Base-by-base conservation (phyloP, 108 stramenopile genomes). In the Parietichytrium sp. region DNA sequence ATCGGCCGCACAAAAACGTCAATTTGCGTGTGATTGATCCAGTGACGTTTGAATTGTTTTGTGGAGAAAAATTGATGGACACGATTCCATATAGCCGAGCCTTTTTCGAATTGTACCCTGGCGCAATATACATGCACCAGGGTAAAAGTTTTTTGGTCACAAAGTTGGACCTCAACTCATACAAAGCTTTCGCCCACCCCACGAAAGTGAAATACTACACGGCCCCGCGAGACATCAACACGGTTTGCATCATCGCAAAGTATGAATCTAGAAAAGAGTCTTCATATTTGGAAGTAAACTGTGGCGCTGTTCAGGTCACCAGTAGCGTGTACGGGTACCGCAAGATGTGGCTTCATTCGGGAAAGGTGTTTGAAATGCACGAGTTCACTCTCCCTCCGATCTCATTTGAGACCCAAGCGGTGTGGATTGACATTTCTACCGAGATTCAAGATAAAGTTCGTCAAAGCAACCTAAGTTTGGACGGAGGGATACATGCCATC, bases 321-420 rank as follows among this genome's bases (percentile, higher is more conserved):
- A 6, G 26, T n/a, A 20, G 47, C 3, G 81, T 87, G 18, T 84
- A 27, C 52, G 86, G 86, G 54, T 87, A 78, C 51, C 84, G 55
- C 26, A 85, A 87, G 55, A 33, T 82, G n/a, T 84, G 81, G 55
- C 47, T 49, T 30, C 49, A 33, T 3, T 77, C 77, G 4, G 27
- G 36, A 25, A 23, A 29, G 31, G 54, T 86, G 45, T 83, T 90
- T 49, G 87, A 89, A 48, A 49, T 49, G 50, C 87, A 90, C n/a
- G 91, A 92, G 51, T 86, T 96, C 13, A 84, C 90, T 0, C 78
- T 98, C 16, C 98, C 98, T 0, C 87, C 93, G 8, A 91, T 97
- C 88, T 93, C 95, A 87, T 98, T 88, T 79, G 95, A 93, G 49
- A 97, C 94, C 6, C 87, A 88, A 78, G 98, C 93, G 4, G 55